Conservation (phyloP, 169 alveolate genomes). For the Sarcocystis neurona region DNA sequence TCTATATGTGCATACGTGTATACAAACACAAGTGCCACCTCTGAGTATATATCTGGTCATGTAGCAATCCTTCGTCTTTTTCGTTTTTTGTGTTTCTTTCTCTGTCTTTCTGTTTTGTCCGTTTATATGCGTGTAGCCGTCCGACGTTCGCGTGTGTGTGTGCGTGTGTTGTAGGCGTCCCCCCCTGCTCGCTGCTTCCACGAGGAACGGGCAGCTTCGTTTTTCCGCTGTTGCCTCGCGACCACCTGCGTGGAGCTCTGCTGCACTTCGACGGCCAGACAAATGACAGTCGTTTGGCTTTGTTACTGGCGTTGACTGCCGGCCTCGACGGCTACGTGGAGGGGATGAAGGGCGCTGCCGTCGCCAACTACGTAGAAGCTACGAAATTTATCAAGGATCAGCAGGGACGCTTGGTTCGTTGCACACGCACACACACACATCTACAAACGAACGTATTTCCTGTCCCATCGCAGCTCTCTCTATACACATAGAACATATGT, state of each 20-base stretch:
- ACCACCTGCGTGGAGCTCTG: slow-evolving; percentile 80
- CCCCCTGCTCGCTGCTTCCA: slow-evolving; percentile 74
- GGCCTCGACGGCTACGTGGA: slow-evolving; percentile 81
- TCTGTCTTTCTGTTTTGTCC: not conserved
- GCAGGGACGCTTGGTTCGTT: slow-evolving; percentile 73
- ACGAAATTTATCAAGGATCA: slow-evolving; percentile 76
- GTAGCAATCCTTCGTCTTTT: too few relatives aligned
- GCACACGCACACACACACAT: not conserved
- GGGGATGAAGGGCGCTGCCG: slow-evolving; percentile 86
- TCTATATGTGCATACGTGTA: too few relatives aligned
- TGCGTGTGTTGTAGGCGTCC: slow-evolving; percentile 68
- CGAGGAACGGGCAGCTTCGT: slow-evolving; percentile 65
- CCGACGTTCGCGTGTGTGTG: not conserved
- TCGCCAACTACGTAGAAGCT: slow-evolving; percentile 87
- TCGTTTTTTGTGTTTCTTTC: too few relatives aligned
- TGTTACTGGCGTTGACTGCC: slow-evolving; percentile 85
- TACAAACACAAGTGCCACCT: too few relatives aligned
- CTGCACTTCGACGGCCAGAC: slow-evolving; percentile 91
- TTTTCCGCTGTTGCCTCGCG: slow-evolving; percentile 75
- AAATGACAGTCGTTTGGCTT: slow-evolving; percentile 88
- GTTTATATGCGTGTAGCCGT: not conserved
- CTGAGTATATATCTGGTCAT: too few relatives aligned
- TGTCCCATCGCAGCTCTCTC: not conserved
- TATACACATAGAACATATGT: not conserved
- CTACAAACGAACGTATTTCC: not conserved